Percentiles rank a stretch among this genome's conserved stretches.
Conservation (phyloP, 306 rosid species). For the Ceratonia siliqua region DNA sequence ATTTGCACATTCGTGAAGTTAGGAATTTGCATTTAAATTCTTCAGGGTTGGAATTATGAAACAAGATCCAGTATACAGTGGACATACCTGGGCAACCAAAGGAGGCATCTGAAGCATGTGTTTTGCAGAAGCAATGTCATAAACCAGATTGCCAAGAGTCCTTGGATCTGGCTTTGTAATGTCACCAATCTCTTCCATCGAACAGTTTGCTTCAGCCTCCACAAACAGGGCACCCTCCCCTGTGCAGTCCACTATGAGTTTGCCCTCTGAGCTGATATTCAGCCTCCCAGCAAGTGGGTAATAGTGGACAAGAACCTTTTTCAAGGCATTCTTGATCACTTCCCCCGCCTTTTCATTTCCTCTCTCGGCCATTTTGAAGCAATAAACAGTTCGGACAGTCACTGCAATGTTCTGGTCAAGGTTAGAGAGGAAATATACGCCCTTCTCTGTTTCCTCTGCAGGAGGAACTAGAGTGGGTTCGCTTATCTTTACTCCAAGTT, state of each 20-base stretch:
- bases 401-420: slow-evolving; percentile 91
- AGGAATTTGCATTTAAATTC: slow-evolving; percentile 30
- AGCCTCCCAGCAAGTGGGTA: slow-evolving; percentile 87
- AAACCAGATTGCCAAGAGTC: slow-evolving; percentile 77
- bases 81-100: slow-evolving; percentile 73
- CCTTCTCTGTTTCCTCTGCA: slow-evolving; percentile 66
- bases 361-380: slow-evolving; percentile 52
- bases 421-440: slow-evolving; percentile 74
- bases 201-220: slow-evolving; percentile 81
- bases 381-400: slow-evolving; percentile 65
- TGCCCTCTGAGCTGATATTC: slow-evolving; percentile 68
- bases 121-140: slow-evolving; percentile 79
- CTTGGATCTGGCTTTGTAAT: slow-evolving; percentile 73
- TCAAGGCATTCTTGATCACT: slow-evolving; percentile 61
- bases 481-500: slow-evolving; percentile 52
- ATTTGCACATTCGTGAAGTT: background rate
- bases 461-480: slow-evolving; percentile 64
- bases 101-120: slow-evolving; percentile 86
- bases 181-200: slow-evolving; percentile 67
- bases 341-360: slow-evolving; percentile 63
- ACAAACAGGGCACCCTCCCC: slow-evolving; percentile 88
- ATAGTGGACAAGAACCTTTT: slow-evolving; percentile 66
- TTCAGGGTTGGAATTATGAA: slow-evolving; percentile 42
- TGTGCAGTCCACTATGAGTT: slow-evolving; percentile 78
- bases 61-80: slow-evolving; percentile 43